phyloP scores from a whole-genome alignment of 1,284 basidiomycete species.

The Ustilago xerochloae region DNA sequence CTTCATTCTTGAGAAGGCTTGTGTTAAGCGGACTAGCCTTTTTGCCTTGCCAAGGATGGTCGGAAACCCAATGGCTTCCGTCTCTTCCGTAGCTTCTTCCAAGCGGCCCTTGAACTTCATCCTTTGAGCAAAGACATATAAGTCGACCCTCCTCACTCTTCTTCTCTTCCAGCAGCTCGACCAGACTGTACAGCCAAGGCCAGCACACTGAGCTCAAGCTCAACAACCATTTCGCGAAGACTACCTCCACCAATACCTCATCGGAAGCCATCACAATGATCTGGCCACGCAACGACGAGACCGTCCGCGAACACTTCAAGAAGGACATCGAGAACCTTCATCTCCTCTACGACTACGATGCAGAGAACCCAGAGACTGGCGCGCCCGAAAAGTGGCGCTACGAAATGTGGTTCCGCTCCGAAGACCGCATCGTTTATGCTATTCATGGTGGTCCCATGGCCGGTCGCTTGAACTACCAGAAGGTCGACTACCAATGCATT shows the following conservation, averaged over 20 bases:
- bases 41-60: no score
- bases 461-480: slow-evolving; percentile 66
- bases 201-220: no score
- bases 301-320: slow-evolving; percentile 28
- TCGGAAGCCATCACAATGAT: slow-evolving; percentile 20
- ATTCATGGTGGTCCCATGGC: slow-evolving; percentile 66
- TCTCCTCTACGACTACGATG: slow-evolving; percentile 51
- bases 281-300: slow-evolving; percentile 42
- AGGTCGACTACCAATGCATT: slow-evolving; percentile 63
- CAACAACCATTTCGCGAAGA: no score
- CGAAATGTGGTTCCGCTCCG: slow-evolving; percentile 65
- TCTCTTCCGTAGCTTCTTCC: no score
- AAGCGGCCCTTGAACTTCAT: neutral
- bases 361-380: slow-evolving; percentile 51
- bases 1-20: neutral
- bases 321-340: slow-evolving; percentile 46
- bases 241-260: neutral
- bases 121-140: neutral
- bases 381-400: slow-evolving; percentile 59
- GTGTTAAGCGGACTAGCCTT: no score
- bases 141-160: neutral
- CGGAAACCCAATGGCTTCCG: no score
- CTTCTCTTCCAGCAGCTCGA: neutral
- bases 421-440: slow-evolving; percentile 64
- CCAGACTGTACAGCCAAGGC: no score